Evolutionary conservation across 352 stramenopile genomes (phyloP).

Genomic region (Phytophthora pisi): DNA sequence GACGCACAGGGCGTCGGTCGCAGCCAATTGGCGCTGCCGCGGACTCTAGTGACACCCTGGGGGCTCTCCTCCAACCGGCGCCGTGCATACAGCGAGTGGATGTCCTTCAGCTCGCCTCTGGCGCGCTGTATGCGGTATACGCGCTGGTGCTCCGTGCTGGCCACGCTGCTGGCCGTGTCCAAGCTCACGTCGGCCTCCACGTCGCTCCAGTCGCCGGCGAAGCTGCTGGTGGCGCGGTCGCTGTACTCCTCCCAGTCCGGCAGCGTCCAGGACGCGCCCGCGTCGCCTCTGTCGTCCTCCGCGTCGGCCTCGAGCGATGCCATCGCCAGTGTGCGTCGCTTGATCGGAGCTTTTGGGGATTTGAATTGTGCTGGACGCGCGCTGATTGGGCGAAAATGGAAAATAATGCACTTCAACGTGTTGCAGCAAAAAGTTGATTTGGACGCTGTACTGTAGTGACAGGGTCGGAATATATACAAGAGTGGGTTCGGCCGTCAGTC

Average conservation of each 20-base stretch:
- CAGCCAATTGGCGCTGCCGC: conserved; percentile 28
- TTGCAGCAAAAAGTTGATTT: conserved; percentile 3
- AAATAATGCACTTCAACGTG: conserved; percentile 21
- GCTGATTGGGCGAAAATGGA: conserved; percentile 19
- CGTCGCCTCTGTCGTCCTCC: conserved; percentile 10
- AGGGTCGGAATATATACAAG: not conserved
- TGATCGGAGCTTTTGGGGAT: conserved; percentile 14
- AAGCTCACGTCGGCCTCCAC: conserved; percentile 41
- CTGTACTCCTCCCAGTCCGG: conserved; percentile 67
- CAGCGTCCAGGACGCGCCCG: conserved; percentile 40
- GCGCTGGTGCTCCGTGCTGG: conserved; percentile 46
- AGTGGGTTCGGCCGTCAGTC: conserved; percentile 17
- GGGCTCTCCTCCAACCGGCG: conserved; percentile 33
- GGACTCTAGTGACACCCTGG: conserved; percentile 7
- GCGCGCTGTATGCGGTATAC: conserved; percentile 41
- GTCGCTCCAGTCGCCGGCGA: conserved; percentile 37
- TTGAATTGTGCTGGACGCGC: conserved; percentile 11
- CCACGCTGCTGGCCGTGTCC: conserved; percentile 39
- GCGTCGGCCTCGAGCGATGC: not conserved
- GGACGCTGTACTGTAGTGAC: not conserved
- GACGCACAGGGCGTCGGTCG: conserved; percentile 23
- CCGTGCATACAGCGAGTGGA: conserved; percentile 43
- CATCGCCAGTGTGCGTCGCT: conserved; percentile 16
- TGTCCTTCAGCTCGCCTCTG: conserved; percentile 28
- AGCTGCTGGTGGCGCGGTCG: conserved; percentile 36